Evolutionary conservation across 129 eudicot species (phyloP).

Genomic region (Heracleum sosnowskyi): DNA sequence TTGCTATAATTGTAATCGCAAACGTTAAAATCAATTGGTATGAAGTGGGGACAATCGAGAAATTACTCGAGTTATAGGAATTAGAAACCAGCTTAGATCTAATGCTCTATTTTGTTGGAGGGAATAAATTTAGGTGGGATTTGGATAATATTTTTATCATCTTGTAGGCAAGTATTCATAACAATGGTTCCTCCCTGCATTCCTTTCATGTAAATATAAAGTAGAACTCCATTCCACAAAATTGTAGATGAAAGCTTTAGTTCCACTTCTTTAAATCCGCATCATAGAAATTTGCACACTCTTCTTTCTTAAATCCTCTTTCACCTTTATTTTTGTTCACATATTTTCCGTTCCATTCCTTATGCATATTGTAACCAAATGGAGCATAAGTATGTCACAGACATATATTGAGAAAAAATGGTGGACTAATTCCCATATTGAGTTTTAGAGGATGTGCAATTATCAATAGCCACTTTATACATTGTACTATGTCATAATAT

Average conservation of each 20-base stretch:
- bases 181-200: not conserved
- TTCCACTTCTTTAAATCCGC: not conserved
- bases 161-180: not conserved
- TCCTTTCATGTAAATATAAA: not conserved
- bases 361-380: not conserved
- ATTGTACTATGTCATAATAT: not conserved
- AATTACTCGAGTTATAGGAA: not conserved
- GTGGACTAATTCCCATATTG: not conserved
- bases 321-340: not conserved
- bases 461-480: not conserved
- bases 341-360: not conserved
- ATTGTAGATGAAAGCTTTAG: not conserved
- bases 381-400: not conserved
- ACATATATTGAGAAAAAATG: not conserved
- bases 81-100: no score
- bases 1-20: not conserved
- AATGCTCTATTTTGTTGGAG: not conserved
- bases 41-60: not conserved
- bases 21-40: not conserved
- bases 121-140: no score
- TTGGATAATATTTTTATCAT: no score
- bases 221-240: not conserved
- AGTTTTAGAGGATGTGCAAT: not conserved
- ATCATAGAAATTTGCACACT: not conserved
- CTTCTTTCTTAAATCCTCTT: not conserved